Evolutionary conservation across 2,329 filamentous ascomycete species (phyloP).

Genomic region (Exophiala xenobiotica): DNA sequence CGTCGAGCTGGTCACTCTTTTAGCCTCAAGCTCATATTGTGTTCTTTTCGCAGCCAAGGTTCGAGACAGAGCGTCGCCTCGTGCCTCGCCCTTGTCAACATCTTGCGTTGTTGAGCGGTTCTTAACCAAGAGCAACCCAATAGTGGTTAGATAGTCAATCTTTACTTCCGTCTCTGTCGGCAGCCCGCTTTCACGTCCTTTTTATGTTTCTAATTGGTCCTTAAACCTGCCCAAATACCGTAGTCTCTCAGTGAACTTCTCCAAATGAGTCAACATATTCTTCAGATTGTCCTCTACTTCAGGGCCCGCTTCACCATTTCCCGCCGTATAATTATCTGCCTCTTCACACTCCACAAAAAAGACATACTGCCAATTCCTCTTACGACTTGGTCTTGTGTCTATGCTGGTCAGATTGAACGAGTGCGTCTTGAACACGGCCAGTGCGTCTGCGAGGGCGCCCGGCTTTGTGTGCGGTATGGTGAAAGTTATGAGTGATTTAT

Average conservation of each 20-base stretch:
- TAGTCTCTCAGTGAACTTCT: conserved; percentile 40
- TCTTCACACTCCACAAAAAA: conserved; percentile 86
- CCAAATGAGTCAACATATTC: conserved; percentile 36
- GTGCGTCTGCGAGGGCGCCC: conserved; percentile 77
- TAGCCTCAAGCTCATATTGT: conserved; percentile 16
- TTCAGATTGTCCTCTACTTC: conserved; percentile 33
- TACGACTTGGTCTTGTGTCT: conserved; percentile 66
- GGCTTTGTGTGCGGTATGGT: conserved; percentile 74
- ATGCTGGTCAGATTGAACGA: conserved; percentile 86
- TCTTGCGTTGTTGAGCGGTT: no score
- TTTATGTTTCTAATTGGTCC: conserved; percentile 19
- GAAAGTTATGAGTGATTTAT: conserved; percentile 78
- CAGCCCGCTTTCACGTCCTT: neutral
- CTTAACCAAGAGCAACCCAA: neutral
- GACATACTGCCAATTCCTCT: conserved; percentile 73
- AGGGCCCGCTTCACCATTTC: conserved; percentile 5
- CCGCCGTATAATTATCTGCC: neutral
- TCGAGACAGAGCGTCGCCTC: no score
- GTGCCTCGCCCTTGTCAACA: no score
- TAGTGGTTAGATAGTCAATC: conserved; percentile 17
- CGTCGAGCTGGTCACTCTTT: conserved; percentile 23
- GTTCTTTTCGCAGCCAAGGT: no score
- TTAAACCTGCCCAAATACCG: conserved; percentile 31
- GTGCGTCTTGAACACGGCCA: conserved; percentile 72
- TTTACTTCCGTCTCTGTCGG: conserved; percentile 7